Base-by-base conservation (phyloP, 139 green algal genomes). In the Monoraphidium neglectum region DNA sequence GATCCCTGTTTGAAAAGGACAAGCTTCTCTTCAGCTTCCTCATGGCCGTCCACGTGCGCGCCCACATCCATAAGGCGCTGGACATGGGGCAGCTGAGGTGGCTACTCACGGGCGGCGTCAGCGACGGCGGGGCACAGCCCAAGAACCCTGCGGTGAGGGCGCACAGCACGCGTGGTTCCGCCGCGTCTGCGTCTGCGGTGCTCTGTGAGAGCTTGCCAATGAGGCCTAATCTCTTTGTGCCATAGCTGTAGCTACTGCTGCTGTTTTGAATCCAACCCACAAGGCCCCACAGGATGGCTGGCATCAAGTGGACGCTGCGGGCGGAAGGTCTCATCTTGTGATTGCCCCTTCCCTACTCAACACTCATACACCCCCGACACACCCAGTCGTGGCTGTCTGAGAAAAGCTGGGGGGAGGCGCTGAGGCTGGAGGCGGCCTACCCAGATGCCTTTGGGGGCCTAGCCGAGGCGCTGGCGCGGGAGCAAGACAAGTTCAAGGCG, bases 1-100 rank as follows among this genome's bases (percentile, higher is more conserved):
- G 89, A 37, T 90, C 81, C 16, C 80, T 95, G 35, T 95, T 95
- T 78, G 91, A 93, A 81, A 93, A 94, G 77, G 88, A 95, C 88
- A 95, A 95, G 88, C 86, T 95, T 62, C 87, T 95, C 26, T 93
- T 94, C 68, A 78, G 78, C 67, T 88, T 95, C 78, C 67, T 81
- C 37, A 84, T 95, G 51, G 83, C 77, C 40, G 81, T 86, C 15
- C 37, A 74, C 68, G 72, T 90, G 37, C 86, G 83, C 57, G 77
- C 84, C 3, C 75, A 90, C 63, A 89, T 90, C 57, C 66, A 86
- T 35, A 67, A 87, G 35, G 62, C 40, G 3, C 28, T 96, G 40
- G 63, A 91, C 72, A 67, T 66, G 16, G 62, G 56, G 5, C 84
- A 93, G 77, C 87, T 94, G 69, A 74, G 90, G 4, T 96, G 94